Conservation (phyloP, 768 basidiomycete genomes). For the Lentinula detonsa region DNA sequence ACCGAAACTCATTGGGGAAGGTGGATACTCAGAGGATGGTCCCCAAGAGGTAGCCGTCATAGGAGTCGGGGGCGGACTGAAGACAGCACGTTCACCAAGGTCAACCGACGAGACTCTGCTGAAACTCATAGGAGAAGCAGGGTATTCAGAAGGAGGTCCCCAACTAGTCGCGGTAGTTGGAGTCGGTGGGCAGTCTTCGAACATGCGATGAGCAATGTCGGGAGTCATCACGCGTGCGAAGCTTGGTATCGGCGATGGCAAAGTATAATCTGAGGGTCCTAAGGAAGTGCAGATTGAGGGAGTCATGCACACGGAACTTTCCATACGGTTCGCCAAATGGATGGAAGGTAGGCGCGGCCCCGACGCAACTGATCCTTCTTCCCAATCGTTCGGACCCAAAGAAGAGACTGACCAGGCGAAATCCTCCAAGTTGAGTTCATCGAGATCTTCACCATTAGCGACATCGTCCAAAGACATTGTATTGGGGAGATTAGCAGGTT, state of each 20-base stretch:
- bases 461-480: slow-evolving; percentile 26
- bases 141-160: slow-evolving; percentile 34
- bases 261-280: slow-evolving; percentile 46
- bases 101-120: slow-evolving; percentile 29
- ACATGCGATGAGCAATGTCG: slow-evolving; percentile 51
- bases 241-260: slow-evolving; percentile 27
- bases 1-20: slow-evolving; percentile 15
- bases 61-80: slow-evolving; percentile 35
- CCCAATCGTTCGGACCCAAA: slow-evolving; percentile 48
- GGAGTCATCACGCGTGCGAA: slow-evolving; percentile 43
- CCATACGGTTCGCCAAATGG: slow-evolving; percentile 45
- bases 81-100: slow-evolving; percentile 28
- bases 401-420: slow-evolving; percentile 70
- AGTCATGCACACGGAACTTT: slow-evolving; percentile 53
- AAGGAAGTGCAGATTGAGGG: slow-evolving; percentile 50
- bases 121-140: slow-evolving; percentile 18
- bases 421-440: slow-evolving; percentile 55
- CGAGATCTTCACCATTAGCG: slow-evolving; percentile 19
- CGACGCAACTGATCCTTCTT: slow-evolving; percentile 30
- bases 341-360: slow-evolving; percentile 41
- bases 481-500: slow-evolving; percentile 47
- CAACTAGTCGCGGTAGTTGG: slow-evolving; percentile 42
- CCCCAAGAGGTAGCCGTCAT: slow-evolving; percentile 46
- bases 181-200: slow-evolving; percentile 48
- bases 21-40: slow-evolving; percentile 28